Base-by-base conservation (phyloP, 2,329 filamentous ascomycete species). In the Fusarium sp. region DNA sequence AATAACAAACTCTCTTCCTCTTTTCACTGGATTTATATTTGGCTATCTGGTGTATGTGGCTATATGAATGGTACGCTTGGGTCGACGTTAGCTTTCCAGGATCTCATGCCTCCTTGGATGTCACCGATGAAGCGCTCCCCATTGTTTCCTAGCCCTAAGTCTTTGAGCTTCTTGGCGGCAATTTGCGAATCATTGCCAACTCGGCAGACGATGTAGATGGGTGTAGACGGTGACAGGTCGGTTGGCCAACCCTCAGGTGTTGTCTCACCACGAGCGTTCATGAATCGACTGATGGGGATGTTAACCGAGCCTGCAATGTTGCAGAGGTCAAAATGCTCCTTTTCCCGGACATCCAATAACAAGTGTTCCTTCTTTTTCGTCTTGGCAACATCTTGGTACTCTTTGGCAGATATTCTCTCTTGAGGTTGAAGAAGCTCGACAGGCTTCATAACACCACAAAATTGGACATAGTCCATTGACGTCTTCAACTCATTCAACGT, bases 311-410 rank as follows among this genome's bases (percentile, higher is more conserved):
- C 93, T 0, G 91, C 86, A 9, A 99, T 86, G 70, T 88, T 91
- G 73, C 93, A 95, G 52, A 98, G 91, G 18, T 93, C 92, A 75
- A 94, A 98, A 70, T 98, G 94, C 32, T 95, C 93, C 77, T 91
- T 91, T 76, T 97, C 95, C 3, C 97, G 88, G 1, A 97, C 95
- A 75, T 98, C 97, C 3, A 98, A 82, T 3, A 98, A 83, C 1
- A 94, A 79, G 63, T 92, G 90, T 0, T 61, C 23, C 3, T 79
- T 75, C 1, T 43, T 18, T 8, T 72, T 10, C 59, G 58, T 64
- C 45, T 71, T 73, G 3, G 67, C 56, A 7, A 80, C 60, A 8
- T 76, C 66, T 20, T 86, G 84, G 76, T 94, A 95, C 6, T 92
- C 88, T 0, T 83, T 77, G 0, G 91, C 91, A 0, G 91, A 89